Conservation (phyloP, 1,284 basidiomycete genomes). For the Austroboletus niveus region DNA sequence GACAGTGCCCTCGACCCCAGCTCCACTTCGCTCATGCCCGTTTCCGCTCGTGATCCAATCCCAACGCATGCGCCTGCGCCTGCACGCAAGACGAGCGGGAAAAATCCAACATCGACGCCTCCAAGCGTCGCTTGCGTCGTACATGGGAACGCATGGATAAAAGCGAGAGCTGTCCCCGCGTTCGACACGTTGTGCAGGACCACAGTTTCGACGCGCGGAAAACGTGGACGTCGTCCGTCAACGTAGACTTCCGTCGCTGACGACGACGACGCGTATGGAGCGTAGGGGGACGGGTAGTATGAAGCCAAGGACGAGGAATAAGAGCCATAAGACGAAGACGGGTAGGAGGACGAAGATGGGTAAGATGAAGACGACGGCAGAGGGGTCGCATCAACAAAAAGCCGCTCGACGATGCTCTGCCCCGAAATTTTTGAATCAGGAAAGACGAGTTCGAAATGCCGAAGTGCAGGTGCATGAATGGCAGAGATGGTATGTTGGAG, state of each 20-base stretch:
- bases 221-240: constrained; percentile 19
- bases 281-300: constrained; percentile 1
- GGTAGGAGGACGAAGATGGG: no score
- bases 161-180: constrained; percentile 20
- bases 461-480: constrained; percentile 27
- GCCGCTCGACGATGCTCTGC: constrained; percentile 22
- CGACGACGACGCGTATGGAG: constrained; percentile 8
- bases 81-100: constrained; percentile 15
- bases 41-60: background rate
- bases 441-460: constrained; percentile 33
- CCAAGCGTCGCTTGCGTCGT: constrained; percentile 23
- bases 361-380: background rate
- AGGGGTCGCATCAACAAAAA: constrained; percentile 17
- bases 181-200: constrained; percentile 30
- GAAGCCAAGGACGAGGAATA: background rate
- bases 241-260: background rate
- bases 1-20: background rate
- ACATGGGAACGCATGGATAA: constrained; percentile 28
- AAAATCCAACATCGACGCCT: constrained; percentile 26
- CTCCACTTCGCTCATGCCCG: background rate
- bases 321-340: no score
- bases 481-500: constrained; percentile 31
- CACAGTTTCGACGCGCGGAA: constrained; percentile 25
- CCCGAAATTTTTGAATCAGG: constrained; percentile 31
- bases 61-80: constrained; percentile 3